Evolutionary conservation across 768 basidiomycete genomes (phyloP), one percentile per base, ranked within the genome.

Genomic region (Panaeolus cyanescens): DNA sequence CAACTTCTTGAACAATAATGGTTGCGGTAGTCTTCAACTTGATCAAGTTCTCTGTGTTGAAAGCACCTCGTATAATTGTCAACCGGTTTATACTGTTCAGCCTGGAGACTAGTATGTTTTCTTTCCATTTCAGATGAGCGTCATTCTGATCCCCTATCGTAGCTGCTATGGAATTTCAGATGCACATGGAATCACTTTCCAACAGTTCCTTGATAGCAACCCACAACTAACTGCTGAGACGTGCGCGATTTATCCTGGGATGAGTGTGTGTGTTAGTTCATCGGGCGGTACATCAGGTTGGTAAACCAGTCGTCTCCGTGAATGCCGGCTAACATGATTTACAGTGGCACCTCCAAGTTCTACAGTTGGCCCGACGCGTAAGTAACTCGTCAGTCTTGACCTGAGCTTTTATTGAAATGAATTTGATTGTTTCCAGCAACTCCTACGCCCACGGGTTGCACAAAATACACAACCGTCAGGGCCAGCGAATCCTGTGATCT

Each of bases 401-500:
- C n/a, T n/a, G n/a, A n/a, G n/a, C n/a, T n/a, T n/a, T n/a, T n/a
- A n/a, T n/a, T n/a, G n/a, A n/a, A n/a, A n/a, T n/a, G n/a, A n/a
- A n/a, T n/a, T n/a, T n/a, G n/a, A n/a, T n/a, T n/a, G n/a, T n/a
- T n/a, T 28, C 45, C 25, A 50, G 45, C 45, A 25, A 50, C 45
- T 7, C 10, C 45, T 8, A 50, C 45, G 1, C 25, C 45, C 5
- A 50, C 45, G 4, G 45, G 45, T 6, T 50, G 45, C 45, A 50
- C 45, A 25, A 50, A 50, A 28, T 50, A 50, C 45, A 50, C 45
- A 3, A 77, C 80, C 37, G 79, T 85, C 31, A 66, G 70, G 22
- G 40, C 65, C 0, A 83, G 82, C 19, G 82, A 90, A 67, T 79
- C 73, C 32, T 91, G 90, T 73, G 64, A 55, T 1, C 55, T 55